Evolutionary conservation across 306 rosid genomes (phyloP), one percentile per base, ranked within the genome.

Genomic region (Prosopis cineraria): DNA sequence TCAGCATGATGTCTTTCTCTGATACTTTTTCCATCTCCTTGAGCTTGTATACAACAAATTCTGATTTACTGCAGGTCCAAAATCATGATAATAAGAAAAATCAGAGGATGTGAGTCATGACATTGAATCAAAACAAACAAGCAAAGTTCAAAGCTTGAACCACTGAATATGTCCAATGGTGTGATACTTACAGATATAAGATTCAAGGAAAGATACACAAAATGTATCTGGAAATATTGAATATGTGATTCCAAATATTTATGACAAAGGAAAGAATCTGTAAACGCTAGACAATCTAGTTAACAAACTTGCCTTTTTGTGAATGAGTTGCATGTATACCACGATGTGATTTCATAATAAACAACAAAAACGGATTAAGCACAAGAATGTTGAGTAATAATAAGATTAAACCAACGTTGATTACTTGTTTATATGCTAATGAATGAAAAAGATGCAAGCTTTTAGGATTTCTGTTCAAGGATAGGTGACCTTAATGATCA

Each of bases 11-110:
- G 84, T 96, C 99, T 84, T 91, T 96, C 81, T 93, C 91, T 1
- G 91, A 68, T 50, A 93, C 87, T 87, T 85, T 96, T 40, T 93
- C 93, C 98, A 96, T 86, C 93, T 96, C 98, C 87, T 96, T 93
- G 47, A 96, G 99, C 87, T 96, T 96, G 97, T 84, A 93, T 81
- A 96, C 81, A 63, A 91, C 99, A 77, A 83, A 96, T 75, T 96
- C 99, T 36, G 98, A 90, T 82, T 93, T 93, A 76, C 99, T 93
- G 88, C 93, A 87, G 22, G 71, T 4, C 48, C n/a, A 78, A 81
- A 39, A 67, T 50, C 73, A 58, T 41, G 2, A 66, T 73, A 69
- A 30, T 77, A 77, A 84, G 72, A 47, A 19, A 59, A 74, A 20
- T 58, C 60, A 69, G 75, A 72, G 6, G 56, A 68, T 73, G 60